These are phyloP conservation scores for Ophiorrhiza pumila DNA, from an alignment of 257 asterid genomes.

Conservation along the genomic window DNA sequence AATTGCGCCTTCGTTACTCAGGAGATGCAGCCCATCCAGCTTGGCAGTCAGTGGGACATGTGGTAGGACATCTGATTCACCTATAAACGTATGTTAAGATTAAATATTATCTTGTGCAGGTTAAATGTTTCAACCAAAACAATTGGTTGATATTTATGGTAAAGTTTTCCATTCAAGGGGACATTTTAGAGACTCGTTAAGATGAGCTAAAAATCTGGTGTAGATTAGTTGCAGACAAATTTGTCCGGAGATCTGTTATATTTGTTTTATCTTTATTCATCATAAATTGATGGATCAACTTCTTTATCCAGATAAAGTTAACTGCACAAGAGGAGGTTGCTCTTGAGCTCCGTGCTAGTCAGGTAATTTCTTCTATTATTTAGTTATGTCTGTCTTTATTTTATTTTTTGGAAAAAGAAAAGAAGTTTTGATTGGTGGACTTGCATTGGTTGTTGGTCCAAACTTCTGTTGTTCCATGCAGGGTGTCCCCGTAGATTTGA, in stretches of 20 bases:
- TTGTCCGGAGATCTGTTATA: not conserved
- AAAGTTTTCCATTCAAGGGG: not conserved
- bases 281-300: not conserved
- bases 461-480: constrained; percentile 28
- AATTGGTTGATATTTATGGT: constrained; percentile 7
- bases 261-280: not conserved
- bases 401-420: too few species aligned
- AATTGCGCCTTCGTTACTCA: constrained; percentile 84
- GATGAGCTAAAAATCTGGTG: not conserved
- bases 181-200: not conserved
- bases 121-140: not conserved
- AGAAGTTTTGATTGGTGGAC: not conserved
- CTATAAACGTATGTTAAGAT: not conserved
- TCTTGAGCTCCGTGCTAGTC: constrained; percentile 94
- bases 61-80: constrained; percentile 54
- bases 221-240: not conserved
- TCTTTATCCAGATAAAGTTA: constrained; percentile 68
- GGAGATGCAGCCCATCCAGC: constrained; percentile 96
- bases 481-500: constrained; percentile 93
- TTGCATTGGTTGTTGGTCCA: constrained; percentile 17
- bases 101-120: constrained; percentile 1
- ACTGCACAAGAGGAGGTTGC: constrained; percentile 99
- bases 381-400: not conserved
- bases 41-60: constrained; percentile 98
- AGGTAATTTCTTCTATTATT: constrained; percentile 39